Conservation (phyloP, 2,329 filamentous ascomycete species). For the Colletotrichum chlorophyti region DNA sequence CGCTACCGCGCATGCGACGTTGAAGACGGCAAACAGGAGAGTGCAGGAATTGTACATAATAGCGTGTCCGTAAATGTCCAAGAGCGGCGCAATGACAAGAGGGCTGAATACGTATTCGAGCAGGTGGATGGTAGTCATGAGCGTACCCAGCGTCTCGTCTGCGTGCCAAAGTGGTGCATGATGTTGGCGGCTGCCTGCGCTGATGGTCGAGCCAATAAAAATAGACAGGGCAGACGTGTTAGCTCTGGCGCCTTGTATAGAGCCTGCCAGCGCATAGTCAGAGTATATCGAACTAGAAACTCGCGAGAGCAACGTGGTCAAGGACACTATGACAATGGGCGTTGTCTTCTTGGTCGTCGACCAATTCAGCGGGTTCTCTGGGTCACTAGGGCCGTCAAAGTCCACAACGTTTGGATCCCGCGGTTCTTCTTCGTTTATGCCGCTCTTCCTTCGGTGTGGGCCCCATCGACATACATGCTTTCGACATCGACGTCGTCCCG, state of each 20-base stretch:
- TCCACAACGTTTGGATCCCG: conserved; percentile 43
- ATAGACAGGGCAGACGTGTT: not conserved
- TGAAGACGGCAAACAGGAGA: conserved; percentile 44
- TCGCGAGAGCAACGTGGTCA: conserved; percentile 46
- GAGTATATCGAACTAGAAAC: conserved; percentile 41
- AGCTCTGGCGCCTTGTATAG: not conserved
- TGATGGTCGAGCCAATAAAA: conserved; percentile 62
- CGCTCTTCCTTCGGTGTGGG: not conserved
- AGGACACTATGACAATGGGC: conserved; percentile 51
- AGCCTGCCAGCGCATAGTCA: not conserved
- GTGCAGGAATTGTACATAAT: conserved; percentile 51
- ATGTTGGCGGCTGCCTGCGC: conserved; percentile 59
- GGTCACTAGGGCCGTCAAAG: conserved; percentile 61
- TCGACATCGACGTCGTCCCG: not conserved
- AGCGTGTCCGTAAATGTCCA: conserved; percentile 55
- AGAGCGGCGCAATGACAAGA: conserved; percentile 53
- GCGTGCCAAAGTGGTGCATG: conserved; percentile 58
- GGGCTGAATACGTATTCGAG: conserved; percentile 59
- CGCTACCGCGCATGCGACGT: conserved; percentile 46
- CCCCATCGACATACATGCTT: not conserved
- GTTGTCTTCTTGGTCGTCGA: conserved; percentile 60
- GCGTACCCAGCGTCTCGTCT: conserved; percentile 42
- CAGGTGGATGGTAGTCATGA: conserved; percentile 51
- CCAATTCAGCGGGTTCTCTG: conserved; percentile 64
- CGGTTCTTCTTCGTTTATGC: not conserved